phyloP scores from a whole-genome alignment of 2,329 filamentous ascomycete genomes.

The Lanzia echinophila region DNA sequence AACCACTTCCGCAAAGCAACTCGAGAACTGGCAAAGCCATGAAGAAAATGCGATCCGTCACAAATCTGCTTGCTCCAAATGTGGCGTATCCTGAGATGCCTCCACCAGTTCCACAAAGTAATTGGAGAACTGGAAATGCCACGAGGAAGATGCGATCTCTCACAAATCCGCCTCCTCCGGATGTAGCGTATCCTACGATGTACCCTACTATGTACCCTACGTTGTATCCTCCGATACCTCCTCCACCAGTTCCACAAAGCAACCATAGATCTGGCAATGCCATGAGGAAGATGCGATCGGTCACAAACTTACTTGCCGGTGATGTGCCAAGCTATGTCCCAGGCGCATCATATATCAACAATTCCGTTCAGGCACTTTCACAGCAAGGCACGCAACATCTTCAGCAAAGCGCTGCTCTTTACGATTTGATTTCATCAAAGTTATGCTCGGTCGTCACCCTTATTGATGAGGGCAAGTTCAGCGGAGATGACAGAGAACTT shows the following conservation, averaged over 20 bases:
- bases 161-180: constrained; percentile 31
- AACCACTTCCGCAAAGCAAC: constrained; percentile 12
- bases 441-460: constrained; percentile 64
- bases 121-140: constrained; percentile 9
- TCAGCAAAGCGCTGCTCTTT: constrained; percentile 42
- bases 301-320: constrained; percentile 31
- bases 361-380: constrained; percentile 39
- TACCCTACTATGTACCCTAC: too few species aligned
- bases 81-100: constrained; percentile 23
- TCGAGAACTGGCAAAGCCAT: constrained; percentile 12
- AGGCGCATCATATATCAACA: constrained; percentile 35
- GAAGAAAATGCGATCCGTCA: constrained; percentile 22
- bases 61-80: constrained; percentile 31
- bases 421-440: constrained; percentile 53
- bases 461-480: constrained; percentile 58
- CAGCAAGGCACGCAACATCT: constrained; percentile 38
- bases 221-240: too few species aligned
- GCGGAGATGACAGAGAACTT: constrained; percentile 49
- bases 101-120: constrained; percentile 15
- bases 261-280: constrained; percentile 10
- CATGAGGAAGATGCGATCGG: constrained; percentile 22
- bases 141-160: constrained; percentile 22
- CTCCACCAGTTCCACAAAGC: constrained; percentile 16
- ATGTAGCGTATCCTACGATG: constrained; percentile 15
- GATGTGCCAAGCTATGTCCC: constrained; percentile 32